Percentiles rank a stretch among this genome's conserved stretches.
Evolutionary conservation across 202 grass and related monocot genomes (phyloP).

Genomic region (Thinopyrum obtusiflorum): DNA sequence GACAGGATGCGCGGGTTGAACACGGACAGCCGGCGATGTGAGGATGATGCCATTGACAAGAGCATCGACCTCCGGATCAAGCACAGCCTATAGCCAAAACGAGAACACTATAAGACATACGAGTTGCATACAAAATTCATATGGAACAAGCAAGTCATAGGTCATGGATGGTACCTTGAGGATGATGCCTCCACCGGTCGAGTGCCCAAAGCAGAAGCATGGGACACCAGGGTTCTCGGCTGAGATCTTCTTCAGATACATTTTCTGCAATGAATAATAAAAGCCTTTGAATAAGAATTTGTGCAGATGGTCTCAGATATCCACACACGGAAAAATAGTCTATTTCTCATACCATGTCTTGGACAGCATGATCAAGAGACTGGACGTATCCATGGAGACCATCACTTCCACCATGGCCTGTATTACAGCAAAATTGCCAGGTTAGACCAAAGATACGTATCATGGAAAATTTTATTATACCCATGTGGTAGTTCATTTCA

Average conservation of each 20-base stretch:
- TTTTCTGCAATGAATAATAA: conserved; percentile 53
- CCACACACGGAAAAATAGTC: too few species aligned
- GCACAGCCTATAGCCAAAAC: conserved; percentile 51
- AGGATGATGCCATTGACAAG: conserved; percentile 59
- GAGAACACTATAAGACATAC: neutral
- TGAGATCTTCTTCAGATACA: conserved; percentile 65
- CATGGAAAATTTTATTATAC: too few species aligned
- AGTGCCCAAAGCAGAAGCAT: conserved; percentile 88
- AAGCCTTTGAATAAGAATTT: conserved; percentile 11
- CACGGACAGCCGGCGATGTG: conserved; percentile 79
- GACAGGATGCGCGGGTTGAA: conserved; percentile 77
- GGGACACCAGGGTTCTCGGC: conserved; percentile 61
- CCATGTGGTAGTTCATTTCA: too few species aligned
- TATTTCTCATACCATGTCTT: conserved; percentile 57
- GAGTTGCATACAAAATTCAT: neutral
- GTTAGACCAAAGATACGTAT: neutral
- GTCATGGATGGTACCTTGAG: conserved; percentile 56
- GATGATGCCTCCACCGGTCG: conserved; percentile 84
- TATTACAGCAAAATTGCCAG: conserved; percentile 10
- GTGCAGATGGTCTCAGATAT: neutral
- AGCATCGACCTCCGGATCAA: conserved; percentile 67
- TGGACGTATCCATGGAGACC: conserved; percentile 93
- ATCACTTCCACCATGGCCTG: conserved; percentile 93
- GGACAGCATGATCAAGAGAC: conserved; percentile 80
- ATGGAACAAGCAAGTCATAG: neutral